phyloP scores from a whole-genome alignment of 2,329 filamentous ascomycete genomes.

The Cucurbitaria berberidis region DNA sequence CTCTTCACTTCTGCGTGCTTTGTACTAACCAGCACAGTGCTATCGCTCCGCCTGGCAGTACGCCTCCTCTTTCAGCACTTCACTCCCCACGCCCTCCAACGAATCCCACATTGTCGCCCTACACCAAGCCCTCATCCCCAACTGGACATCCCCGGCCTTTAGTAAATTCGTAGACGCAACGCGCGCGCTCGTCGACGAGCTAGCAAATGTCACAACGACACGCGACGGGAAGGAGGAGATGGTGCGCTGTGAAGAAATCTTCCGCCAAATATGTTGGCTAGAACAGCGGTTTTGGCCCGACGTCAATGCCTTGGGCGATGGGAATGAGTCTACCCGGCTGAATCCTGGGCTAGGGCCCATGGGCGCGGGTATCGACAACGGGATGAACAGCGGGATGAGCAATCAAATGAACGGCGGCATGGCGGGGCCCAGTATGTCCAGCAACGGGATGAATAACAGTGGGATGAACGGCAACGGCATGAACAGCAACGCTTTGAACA shows the following conservation, averaged over 20 bases:
- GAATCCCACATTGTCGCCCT: constrained; percentile 56
- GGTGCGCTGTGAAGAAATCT: constrained; percentile 54
- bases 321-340: constrained; percentile 44
- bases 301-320: constrained; percentile 57
- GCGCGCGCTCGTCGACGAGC: constrained; percentile 56
- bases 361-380: constrained; percentile 26
- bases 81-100: constrained; percentile 46
- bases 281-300: constrained; percentile 58
- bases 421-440: background rate
- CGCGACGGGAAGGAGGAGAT: constrained; percentile 58
- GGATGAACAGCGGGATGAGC: constrained; percentile 27
- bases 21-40: constrained; percentile 40
- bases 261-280: constrained; percentile 56
- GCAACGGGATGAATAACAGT: constrained; percentile 12
- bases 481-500: constrained; percentile 10
- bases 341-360: constrained; percentile 23
- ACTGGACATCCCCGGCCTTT: constrained; percentile 59
- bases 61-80: constrained; percentile 51
- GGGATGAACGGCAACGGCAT: background rate
- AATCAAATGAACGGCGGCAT: constrained; percentile 17
- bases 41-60: constrained; percentile 58
- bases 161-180: constrained; percentile 58
- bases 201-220: constrained; percentile 55
- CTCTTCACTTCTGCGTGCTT: too few relatives aligned
- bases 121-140: constrained; percentile 58